Conservation (phyloP, 2,329 filamentous ascomycete species). For the Blastomyces silverae region DNA sequence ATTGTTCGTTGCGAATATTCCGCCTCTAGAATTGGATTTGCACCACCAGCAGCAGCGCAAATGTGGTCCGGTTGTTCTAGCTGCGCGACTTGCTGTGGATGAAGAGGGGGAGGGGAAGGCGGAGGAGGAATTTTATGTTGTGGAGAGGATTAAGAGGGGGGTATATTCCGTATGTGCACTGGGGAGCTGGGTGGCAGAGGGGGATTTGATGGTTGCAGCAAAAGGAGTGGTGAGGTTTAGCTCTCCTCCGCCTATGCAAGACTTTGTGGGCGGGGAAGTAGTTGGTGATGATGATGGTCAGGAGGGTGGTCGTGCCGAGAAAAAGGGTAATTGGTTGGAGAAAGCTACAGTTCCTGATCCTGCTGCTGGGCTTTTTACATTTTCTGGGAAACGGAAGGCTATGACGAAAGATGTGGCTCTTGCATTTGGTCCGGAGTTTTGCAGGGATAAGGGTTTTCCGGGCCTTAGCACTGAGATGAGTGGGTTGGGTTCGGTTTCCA, state of each 20-base stretch:
- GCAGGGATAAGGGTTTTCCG: neutral
- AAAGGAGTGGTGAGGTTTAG: slow-evolving; percentile 23
- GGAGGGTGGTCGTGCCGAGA: slow-evolving; percentile 14
- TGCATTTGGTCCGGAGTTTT: slow-evolving; percentile 25
- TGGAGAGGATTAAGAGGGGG: slow-evolving; percentile 37
- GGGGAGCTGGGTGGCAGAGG: slow-evolving; percentile 32
- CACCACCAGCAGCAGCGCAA: slow-evolving; percentile 12
- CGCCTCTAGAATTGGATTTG: slow-evolving; percentile 31
- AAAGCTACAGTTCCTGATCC: slow-evolving; percentile 32
- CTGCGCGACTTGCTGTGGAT: slow-evolving; percentile 25
- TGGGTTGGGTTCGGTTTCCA: slow-evolving; percentile 5
- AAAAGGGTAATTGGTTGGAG: slow-evolving; percentile 31
- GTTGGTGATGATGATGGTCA: neutral
- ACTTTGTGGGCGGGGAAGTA: neutral
- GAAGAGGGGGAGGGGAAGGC: slow-evolving; percentile 3
- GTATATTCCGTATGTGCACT: slow-evolving; percentile 38
- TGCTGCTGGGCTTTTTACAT: slow-evolving; percentile 17
- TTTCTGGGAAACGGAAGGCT: slow-evolving; percentile 25
- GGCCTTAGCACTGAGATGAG: neutral
- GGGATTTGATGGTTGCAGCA: slow-evolving; percentile 35
- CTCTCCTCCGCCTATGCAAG: neutral
- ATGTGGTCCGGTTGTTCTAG: slow-evolving; percentile 30
- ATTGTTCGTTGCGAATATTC: slow-evolving; percentile 37
- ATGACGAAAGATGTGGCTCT: slow-evolving; percentile 28
- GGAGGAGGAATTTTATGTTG: slow-evolving; percentile 32